Base-by-base conservation (phyloP, 179 eudicot species). In the Gypsophila paniculata region DNA sequence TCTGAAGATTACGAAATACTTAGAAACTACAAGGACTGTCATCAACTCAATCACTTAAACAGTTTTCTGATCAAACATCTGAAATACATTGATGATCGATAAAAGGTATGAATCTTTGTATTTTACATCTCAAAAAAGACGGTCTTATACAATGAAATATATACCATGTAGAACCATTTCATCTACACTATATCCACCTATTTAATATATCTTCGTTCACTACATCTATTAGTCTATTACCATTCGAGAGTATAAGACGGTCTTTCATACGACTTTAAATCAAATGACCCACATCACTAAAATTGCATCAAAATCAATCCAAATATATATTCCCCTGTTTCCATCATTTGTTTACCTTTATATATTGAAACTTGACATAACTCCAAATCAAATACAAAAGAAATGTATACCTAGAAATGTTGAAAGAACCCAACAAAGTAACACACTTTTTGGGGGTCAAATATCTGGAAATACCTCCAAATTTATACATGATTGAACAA, bases 391-490 rank as follows among this genome's bases (percentile, higher is more conserved):
- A 21, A 44, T 2, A 57, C 25, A 23, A 10, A 58, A 23, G 5
- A 19, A 51, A 69, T 38, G 36, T 12, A 25, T 79, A 85, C 90
- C 90, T 83, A 71, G 85, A 71, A 36, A 74, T 12, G 62, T 69
- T 70, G 59, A 75, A 51, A 67, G 82, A 70, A 61, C 74, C 38
- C 23, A 76, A 59, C 83, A 76, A 77, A 59, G 72, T 74, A 22
- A 81, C 23, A 60, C 72, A 77, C 76, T 57, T 77, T 64, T 48
- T 80, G 6, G 80, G 65, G 62, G 72, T 82, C 48, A 79, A 18
- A 25, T 76, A 76, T 71, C 83, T 82, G 69, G 66, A 49, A 53
- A 79, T 57, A 46, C 69, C 62, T 11, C 62, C 73, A 60, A 75
- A 18, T 69, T 77, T 75, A 61, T 60, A 26, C 88, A 86, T 86